phyloP scores from a whole-genome alignment of 306 rosid species.

The Hippophae gyantsensis region DNA sequence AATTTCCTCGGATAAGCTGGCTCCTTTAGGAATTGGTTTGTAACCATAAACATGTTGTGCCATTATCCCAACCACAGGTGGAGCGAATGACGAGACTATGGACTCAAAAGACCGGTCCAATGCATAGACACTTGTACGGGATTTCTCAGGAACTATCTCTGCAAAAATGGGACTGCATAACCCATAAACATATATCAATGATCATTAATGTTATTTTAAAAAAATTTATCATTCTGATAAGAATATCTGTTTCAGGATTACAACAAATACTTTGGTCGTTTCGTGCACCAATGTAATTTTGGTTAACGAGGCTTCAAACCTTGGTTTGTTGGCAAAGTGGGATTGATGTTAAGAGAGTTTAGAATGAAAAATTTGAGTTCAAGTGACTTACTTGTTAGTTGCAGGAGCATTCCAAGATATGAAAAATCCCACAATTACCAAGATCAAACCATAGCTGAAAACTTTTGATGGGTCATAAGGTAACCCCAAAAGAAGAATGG shows the following conservation, averaged over 20 bases:
- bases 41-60: constrained; percentile 83
- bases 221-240: neutral
- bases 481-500: constrained; percentile 63
- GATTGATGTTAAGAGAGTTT: neutral
- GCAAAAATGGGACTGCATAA: constrained; percentile 84
- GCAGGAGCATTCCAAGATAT: constrained; percentile 97
- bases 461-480: constrained; percentile 48
- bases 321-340: neutral
- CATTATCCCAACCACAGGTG: constrained; percentile 77
- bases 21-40: constrained; percentile 47
- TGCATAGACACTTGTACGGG: constrained; percentile 85
- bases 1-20: constrained; percentile 37
- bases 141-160: constrained; percentile 87
- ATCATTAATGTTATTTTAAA: neutral
- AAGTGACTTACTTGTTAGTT: constrained; percentile 61
- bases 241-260: neutral
- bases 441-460: constrained; percentile 46
- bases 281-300: neutral
- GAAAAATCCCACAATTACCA: constrained; percentile 53
- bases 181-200: constrained; percentile 11
- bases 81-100: constrained; percentile 77
- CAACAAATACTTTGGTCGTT: neutral
- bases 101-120: constrained; percentile 84
- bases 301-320: neutral
- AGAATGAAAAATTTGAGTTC: neutral